Base-by-base conservation (phyloP, 2,329 filamentous ascomycete genomes). In the Exophiala alcalophila region DNA sequence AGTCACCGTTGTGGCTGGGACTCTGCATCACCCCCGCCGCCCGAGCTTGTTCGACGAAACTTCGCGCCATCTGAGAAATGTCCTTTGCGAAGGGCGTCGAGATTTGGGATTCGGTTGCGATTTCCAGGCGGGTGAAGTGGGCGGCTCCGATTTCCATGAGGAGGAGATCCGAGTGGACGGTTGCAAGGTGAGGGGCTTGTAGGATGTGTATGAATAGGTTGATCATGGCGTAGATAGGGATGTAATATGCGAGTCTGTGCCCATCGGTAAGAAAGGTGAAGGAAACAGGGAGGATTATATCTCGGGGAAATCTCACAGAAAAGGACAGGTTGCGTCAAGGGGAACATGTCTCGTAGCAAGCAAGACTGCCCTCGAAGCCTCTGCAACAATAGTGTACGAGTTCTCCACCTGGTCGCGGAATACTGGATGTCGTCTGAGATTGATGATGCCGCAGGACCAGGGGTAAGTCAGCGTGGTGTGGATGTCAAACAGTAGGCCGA, bases 271-370 rank as follows among this genome's bases (percentile, higher is more conserved):
- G n/a, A n/a, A n/a, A n/a, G n/a, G n/a, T n/a, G n/a, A 8, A 16
- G 14, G 8, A 8, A 10, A 16, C 5, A 11, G 12, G 14, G 5
- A 21, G 11, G 8, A 18, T 8, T 9, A n/a, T n/a, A n/a, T n/a
- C n/a, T n/a, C n/a, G n/a, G n/a, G n/a, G n/a, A n/a, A n/a, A 18
- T 23, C 30, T 36, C 15, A 43, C 40, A 20, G 30, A 12, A 43
- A 21, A 12, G 40, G 40, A 14, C 14, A 19, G 31, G 24, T 30
- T 10, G 40, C 40, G 18, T 43, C 40, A 12, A 43, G 19, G 2
- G 16, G 30, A 12, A 43, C 30, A 14, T 43, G 16, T 12, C 29
- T 16, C 8, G 23, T 34, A 6, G 31, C 30, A 21, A 43, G 14
- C 5, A 43, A 35, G 14, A 31, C 40, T 10, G 27, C 21, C 12